Percentiles rank a stretch among this genome's conserved stretches.
phyloP scores from a whole-genome alignment of 768 basidiomycete species.

The Mrakia gelida region DNA sequence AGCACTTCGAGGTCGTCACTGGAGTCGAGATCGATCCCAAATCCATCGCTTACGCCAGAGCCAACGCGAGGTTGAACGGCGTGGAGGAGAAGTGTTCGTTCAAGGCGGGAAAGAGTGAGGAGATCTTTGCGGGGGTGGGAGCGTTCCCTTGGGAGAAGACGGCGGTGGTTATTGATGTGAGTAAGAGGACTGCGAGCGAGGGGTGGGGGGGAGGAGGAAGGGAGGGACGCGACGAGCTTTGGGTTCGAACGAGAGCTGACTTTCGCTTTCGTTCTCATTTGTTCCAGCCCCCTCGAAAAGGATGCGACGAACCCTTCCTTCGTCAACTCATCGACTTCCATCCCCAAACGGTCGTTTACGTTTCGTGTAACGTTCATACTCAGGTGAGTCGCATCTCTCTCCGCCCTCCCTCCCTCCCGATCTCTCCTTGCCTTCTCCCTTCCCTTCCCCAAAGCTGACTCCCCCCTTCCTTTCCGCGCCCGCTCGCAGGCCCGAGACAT shows the following conservation, averaged over 20 bases:
- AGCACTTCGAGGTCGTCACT: conserved; percentile 66
- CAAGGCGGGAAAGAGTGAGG: conserved; percentile 73
- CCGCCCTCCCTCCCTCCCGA: too few species aligned
- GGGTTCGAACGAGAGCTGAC: background rate
- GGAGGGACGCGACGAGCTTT: too few species aligned
- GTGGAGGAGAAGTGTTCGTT: conserved; percentile 61
- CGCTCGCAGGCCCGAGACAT: conserved; percentile 58
- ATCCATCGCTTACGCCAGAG: conserved; percentile 44
- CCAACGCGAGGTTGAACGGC: conserved; percentile 46
- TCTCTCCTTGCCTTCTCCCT: conserved; percentile 20
- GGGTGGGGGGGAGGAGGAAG: too few species aligned
- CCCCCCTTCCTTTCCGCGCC: background rate
- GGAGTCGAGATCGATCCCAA: conserved; percentile 50
- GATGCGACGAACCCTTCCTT: conserved; percentile 71
- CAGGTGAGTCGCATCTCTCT: conserved; percentile 45
- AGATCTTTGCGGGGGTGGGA: conserved; percentile 60
- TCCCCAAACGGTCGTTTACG: conserved; percentile 70
- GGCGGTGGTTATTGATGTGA: conserved; percentile 44
- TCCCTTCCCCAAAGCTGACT: background rate
- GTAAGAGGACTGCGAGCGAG: conserved; percentile 11
- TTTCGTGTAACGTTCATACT: conserved; percentile 93
- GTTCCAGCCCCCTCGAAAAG: conserved; percentile 90
- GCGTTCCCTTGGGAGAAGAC: conserved; percentile 40
- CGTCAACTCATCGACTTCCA: conserved; percentile 69
- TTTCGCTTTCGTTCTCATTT: background rate